Base-by-base conservation (phyloP, 1,284 basidiomycete genomes). In the Rhodotorula sp. region DNA sequence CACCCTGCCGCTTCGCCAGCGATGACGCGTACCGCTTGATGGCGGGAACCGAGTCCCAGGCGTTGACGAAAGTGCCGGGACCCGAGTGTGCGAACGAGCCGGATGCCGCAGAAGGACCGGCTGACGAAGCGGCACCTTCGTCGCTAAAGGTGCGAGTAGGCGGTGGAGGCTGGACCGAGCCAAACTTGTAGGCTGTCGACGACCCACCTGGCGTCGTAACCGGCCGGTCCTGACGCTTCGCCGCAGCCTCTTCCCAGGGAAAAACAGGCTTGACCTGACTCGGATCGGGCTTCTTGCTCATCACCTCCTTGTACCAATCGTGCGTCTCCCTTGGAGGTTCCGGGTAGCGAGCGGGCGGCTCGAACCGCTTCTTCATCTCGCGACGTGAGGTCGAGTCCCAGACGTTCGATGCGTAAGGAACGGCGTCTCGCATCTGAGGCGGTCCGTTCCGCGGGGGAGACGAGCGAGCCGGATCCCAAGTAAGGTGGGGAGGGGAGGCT, bases 191-290 rank as follows among this genome's bases (percentile, higher is more conserved):
- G 8, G 44, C 27, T 11, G 36, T 20, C 19, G 85, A 85, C 7
- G 94, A 93, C 20, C 90, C 86, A 62, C 92, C 86, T 13, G 91
- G 88, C 4, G 32, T 46, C 20, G 68, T 39, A 6, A 44, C 39
- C 39, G 39, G 13, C 39, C 39, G 11, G 13, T 8, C 39, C 39
- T 44, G n/a, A n/a, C n/a, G 7, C 39, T 44, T 44, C 39, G 39
- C 39, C 39, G 53, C 51, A 6, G 84, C 83, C 57, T 89, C 85
- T 79, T 98, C 94, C 94, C 94, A 98, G 13, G 94, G 94, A 79
- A 98, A 97, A n/a, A 96, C 84, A 32, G 85, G 82, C 74, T 88
- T 88, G 36, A 94, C 86, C 76, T 90, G 90, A 36, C 80, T 81
- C 24, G 83, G 85, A 78, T 94, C 89, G 2, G 94, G 92, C 65